Base-by-base conservation (phyloP, 2,329 filamentous ascomycete genomes). In the Epicoccum sorghinum region DNA sequence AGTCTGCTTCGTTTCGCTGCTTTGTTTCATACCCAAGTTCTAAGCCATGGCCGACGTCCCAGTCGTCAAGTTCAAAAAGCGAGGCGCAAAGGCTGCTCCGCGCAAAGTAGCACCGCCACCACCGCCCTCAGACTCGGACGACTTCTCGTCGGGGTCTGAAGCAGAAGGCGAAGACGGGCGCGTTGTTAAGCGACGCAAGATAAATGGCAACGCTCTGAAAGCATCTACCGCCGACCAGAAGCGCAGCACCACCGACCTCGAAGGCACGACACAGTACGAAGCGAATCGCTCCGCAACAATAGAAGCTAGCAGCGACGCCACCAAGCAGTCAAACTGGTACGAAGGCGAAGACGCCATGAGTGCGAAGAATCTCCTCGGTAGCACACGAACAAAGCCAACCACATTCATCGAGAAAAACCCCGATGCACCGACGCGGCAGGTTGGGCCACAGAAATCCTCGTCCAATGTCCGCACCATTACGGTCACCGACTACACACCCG, bases 391-490 rank as follows among this genome's bases (percentile, higher is more conserved):
- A 23, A 75, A 71, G 50, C 61, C 69, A 0, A 47, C 64, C 62
- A 39, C 36, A 0, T 93, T 92, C 71, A 90, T 96, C 57, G 84
- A 89, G 66, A 93, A 89, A 78, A 93, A 93, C 64, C 87, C 90
- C 14, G 83, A 96, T 70, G 87, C 89, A 7, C 85, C 87, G 2
- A 79, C 77, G 25, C 83, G 86, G 59, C 82, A 84, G 32, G 88
- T 96, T 27, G 95, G 95, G 0, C 95, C 95, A 0, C 83, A 96
- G 58, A 96, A 96, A 75, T 89, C 90, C 1, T 84, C 93, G 0
- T 90, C 90, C 1, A 98, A 98, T 67, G 88, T 99, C 51, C 87
- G 95, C 46, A 96, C 90, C 2, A 89, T 96, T 60, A 98, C 93
- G 0, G 84, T 93, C 6, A 96, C 87, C 29, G 95, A 99, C 71